These are phyloP conservation scores for Neocucurbitaria cava DNA, from an alignment of 2,329 filamentous ascomycete species.

Conservation along the genomic window DNA sequence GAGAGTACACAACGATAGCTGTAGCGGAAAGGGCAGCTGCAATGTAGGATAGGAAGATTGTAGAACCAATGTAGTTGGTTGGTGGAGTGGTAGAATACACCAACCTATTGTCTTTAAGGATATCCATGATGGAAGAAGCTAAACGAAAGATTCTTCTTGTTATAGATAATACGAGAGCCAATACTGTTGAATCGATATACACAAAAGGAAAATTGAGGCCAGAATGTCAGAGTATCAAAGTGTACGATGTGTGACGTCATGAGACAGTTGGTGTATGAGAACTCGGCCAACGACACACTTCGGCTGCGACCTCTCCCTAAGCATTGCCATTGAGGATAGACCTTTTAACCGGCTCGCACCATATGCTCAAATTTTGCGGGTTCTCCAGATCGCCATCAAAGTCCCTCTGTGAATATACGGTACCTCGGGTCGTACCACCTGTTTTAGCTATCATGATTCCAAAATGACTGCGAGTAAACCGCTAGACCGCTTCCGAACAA, in stretches of 20 bases:
- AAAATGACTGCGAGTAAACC: too few relatives aligned
- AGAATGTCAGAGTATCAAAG: slow-evolving; percentile 10
- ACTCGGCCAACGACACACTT: slow-evolving; percentile 24
- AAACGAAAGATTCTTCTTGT: neutral
- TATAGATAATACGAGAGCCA: neutral
- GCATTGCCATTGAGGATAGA: neutral
- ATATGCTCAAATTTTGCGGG: too few relatives aligned
- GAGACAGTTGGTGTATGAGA: slow-evolving; percentile 32
- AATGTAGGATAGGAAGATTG: slow-evolving; percentile 42
- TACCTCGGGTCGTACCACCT: too few relatives aligned
- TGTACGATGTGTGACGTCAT: slow-evolving; percentile 38
- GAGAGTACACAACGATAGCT: slow-evolving; percentile 16
- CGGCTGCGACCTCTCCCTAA: neutral
- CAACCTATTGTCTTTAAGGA: slow-evolving; percentile 7
- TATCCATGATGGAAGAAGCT: slow-evolving; percentile 3
- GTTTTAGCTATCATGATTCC: too few relatives aligned
- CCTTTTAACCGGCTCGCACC: too few relatives aligned
- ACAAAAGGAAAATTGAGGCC: slow-evolving; percentile 7
- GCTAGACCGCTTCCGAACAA: too few relatives aligned
- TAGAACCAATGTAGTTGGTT: slow-evolving; percentile 37
- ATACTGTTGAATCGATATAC: neutral
- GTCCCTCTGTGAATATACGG: too few relatives aligned
- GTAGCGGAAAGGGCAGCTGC: slow-evolving; percentile 33
- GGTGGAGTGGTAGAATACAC: slow-evolving; percentile 30
- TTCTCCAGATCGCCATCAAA: too few relatives aligned